Evolutionary conservation across 257 asterid species (phyloP).

Genomic region (Salvia rosmarinus): DNA sequence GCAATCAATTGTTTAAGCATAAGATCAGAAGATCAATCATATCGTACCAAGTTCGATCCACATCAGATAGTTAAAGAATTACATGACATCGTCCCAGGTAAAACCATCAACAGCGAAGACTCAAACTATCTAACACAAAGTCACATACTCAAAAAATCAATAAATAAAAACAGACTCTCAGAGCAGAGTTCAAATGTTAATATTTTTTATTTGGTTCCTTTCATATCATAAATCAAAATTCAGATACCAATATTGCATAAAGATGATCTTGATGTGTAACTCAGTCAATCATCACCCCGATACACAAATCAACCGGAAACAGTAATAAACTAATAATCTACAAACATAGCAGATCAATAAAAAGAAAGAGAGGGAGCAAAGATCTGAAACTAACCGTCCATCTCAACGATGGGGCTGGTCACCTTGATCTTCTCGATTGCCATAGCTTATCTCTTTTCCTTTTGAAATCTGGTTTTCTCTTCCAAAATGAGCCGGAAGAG

Average conservation of each 20-base stretch:
- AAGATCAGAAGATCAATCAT: background rate
- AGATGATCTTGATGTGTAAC: conserved; percentile 31
- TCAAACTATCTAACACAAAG: conserved; percentile 27
- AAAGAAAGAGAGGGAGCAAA: conserved; percentile 4
- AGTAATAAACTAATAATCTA: conserved; percentile 3
- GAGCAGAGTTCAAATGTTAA: conserved; percentile 17
- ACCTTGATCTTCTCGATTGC: conserved; percentile 89
- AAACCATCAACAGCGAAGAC: conserved; percentile 18
- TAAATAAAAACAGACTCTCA: conserved; percentile 3
- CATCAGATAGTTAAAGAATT: conserved; percentile 17
- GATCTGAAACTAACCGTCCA: conserved; percentile 96
- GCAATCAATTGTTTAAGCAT: background rate
- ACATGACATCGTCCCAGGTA: background rate
- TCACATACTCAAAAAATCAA: conserved; percentile 21
- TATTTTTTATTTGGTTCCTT: conserved; percentile 29
- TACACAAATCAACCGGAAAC: conserved; percentile 1
- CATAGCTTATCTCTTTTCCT: conserved; percentile 39
- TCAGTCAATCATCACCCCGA: background rate
- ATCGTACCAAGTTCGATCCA: conserved; percentile 20
- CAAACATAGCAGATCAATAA: conserved; percentile 35
- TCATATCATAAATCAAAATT: conserved; percentile 26
- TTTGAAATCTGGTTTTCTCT: background rate
- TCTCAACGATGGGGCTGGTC: conserved; percentile 95
- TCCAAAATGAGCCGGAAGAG: conserved; percentile 8
- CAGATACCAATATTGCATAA: conserved; percentile 4